Conservation (phyloP, 306 rosid genomes). For the Rosa chinensis region DNA sequence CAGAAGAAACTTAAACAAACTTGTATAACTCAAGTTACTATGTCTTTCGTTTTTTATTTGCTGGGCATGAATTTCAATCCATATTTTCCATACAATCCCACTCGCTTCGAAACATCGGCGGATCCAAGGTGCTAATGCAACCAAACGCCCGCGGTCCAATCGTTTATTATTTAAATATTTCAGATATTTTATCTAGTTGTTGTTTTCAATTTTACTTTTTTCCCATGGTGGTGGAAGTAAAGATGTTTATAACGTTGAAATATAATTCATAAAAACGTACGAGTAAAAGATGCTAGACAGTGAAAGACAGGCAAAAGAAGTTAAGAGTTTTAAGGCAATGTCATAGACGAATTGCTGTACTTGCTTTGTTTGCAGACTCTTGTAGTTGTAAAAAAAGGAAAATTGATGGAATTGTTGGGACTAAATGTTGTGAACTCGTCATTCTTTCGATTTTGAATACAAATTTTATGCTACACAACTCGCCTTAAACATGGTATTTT, state of each 20-base stretch:
- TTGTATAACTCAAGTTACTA: neutral
- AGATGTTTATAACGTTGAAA: neutral
- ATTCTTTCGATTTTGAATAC: too few relatives aligned
- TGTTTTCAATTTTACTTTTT: neutral
- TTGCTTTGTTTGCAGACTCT: neutral
- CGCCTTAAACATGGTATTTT: too few relatives aligned
- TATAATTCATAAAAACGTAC: neutral
- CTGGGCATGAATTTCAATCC: neutral
- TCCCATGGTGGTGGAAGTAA: neutral
- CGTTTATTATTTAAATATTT: neutral
- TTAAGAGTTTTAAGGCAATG: neutral
- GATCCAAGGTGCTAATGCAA: slow-evolving; percentile 2
- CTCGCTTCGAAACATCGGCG: neutral
- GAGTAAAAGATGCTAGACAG: neutral
- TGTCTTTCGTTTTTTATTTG: neutral
- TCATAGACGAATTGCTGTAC: neutral
- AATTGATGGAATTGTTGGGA: neutral
- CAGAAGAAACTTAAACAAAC: neutral
- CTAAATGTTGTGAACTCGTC: neutral
- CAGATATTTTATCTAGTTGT: neutral
- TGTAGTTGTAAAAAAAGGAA: neutral
- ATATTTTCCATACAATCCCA: too few relatives aligned
- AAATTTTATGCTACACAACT: too few relatives aligned
- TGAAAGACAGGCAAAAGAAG: neutral
- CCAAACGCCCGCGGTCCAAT: neutral